phyloP scores from a whole-genome alignment of 164 flowering plant species.

The Houttuynia cordata region DNA sequence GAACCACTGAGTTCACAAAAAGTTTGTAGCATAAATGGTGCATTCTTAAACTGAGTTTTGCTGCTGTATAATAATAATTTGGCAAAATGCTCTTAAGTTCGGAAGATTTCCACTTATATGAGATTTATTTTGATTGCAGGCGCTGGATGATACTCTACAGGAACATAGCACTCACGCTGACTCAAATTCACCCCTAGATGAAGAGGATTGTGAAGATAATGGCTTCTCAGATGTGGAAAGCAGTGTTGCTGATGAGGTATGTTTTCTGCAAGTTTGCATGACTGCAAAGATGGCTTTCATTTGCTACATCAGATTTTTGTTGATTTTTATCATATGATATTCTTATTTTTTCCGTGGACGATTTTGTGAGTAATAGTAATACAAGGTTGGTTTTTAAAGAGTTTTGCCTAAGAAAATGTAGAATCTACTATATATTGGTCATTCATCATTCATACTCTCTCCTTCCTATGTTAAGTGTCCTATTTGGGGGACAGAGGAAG shows the following conservation, averaged over 20 bases:
- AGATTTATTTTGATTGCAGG: constrained; percentile 18
- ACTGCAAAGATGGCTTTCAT: neutral
- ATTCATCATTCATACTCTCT: no score
- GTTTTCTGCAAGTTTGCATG: neutral
- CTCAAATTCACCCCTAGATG: constrained; percentile 33
- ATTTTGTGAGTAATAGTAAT: neutral
- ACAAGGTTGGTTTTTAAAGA: neutral
- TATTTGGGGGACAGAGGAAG: no score
- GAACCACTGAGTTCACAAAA: no score
- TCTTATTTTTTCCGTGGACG: no score
- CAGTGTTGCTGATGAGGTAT: constrained; percentile 40
- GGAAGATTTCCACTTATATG: neutral
- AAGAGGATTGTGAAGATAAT: constrained; percentile 24
- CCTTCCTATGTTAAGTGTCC: no score
- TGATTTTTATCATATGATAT: neutral
- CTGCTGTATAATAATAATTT: no score
- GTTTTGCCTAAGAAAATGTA: neutral
- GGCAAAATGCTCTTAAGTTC: no score
- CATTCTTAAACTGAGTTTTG: no score
- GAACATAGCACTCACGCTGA: constrained; percentile 6
- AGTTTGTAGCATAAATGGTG: no score
- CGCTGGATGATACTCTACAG: constrained; percentile 39
- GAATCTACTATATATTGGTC: no score
- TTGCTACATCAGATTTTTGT: neutral
- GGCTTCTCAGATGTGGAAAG: constrained; percentile 50